Base-by-base conservation (phyloP, 2,329 filamentous ascomycete genomes). In the Epichloe sp. region DNA sequence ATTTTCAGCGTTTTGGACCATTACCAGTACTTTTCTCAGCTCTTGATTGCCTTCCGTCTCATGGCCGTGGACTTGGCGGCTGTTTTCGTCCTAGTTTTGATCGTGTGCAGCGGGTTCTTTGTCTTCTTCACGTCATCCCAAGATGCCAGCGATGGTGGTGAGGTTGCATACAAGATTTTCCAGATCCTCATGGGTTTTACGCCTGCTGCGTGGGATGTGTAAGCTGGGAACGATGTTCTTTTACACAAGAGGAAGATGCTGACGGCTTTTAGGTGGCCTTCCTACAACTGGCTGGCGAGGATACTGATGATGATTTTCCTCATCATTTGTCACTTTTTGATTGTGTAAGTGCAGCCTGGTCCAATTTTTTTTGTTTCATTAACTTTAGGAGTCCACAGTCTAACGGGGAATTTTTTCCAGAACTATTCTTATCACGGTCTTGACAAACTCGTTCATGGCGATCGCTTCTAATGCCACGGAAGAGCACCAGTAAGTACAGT, bases 141-240 rank as follows among this genome's bases (percentile, higher is more conserved):
- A 56, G 82, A 79, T 51, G 76, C 84, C 6, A 81, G 86, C 48
- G 80, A 85, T 56, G 82, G 86, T 5, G 74, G 74, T 10, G 82
- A 82, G 46, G 82, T 94, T n/a, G 88, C 88, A 5, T 97, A 91
- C 66, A 86, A 85, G 57, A 83, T 96, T 50, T 95, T 97, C 59
- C 90, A 96, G 69, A 85, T 96, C 54, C 68, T 96, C 38, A 94
- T 96, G 88, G 91, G 91, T 8, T 97, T 95, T 63, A 95, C 89
- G 0, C 91, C 91, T 11, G 88, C 91, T 14, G 91, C 90, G 4
- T 97, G 91, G 91, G 86, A 94, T 54, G 79, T 94, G 84, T 79
- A 68, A 65, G 75, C 72, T 10, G 5, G 21, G 10, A 4, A 4
- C 5, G 5, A 5, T 19, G 6, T 5, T 35, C 12, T 26, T 26